Percentiles rank a stretch among this genome's conserved stretches.
Evolutionary conservation across 768 basidiomycete genomes (phyloP).

Genomic region (Naganishia randhawae): DNA sequence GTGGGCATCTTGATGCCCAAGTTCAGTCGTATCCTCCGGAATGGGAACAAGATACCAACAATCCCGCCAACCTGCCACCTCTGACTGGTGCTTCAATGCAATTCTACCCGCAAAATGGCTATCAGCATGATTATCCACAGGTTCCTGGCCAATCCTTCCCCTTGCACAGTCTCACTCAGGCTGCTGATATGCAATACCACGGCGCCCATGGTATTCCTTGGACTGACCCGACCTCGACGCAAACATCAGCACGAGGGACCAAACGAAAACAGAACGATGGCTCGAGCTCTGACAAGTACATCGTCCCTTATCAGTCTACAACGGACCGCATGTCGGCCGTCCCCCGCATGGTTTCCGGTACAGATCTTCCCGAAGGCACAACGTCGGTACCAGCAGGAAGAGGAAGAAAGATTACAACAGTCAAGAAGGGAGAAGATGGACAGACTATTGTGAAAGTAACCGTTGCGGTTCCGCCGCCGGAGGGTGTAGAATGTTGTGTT

Average conservation of each 20-base stretch:
- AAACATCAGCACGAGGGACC: constrained; percentile 7
- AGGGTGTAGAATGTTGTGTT: constrained; percentile 41
- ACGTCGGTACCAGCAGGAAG: constrained; percentile 11
- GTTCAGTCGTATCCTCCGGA: constrained; percentile 9
- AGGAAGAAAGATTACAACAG: constrained; percentile 16
- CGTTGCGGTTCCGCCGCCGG: constrained; percentile 43
- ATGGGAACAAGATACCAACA: constrained; percentile 12
- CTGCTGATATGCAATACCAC: constrained; percentile 18
- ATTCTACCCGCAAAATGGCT: constrained; percentile 15
- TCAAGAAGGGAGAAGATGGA: constrained; percentile 23
- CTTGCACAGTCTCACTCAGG: constrained; percentile 13
- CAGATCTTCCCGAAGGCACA: not conserved
- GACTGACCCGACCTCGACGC: not conserved
- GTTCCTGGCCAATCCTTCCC: constrained; percentile 1
- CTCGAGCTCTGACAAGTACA: not conserved
- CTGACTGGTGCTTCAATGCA: constrained; percentile 12
- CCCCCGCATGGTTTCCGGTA: not conserved
- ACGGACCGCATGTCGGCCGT: not conserved
- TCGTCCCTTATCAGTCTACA: constrained; percentile 9
- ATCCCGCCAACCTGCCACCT: not conserved
- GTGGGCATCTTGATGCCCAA: constrained; percentile 7
- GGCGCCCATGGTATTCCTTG: constrained; percentile 3
- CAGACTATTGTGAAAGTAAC: constrained; percentile 24
- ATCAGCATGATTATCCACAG: constrained; percentile 9
- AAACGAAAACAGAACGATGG: constrained; percentile 1